Base-by-base conservation (phyloP, 83 land plant genomes). In the Picea abies region DNA sequence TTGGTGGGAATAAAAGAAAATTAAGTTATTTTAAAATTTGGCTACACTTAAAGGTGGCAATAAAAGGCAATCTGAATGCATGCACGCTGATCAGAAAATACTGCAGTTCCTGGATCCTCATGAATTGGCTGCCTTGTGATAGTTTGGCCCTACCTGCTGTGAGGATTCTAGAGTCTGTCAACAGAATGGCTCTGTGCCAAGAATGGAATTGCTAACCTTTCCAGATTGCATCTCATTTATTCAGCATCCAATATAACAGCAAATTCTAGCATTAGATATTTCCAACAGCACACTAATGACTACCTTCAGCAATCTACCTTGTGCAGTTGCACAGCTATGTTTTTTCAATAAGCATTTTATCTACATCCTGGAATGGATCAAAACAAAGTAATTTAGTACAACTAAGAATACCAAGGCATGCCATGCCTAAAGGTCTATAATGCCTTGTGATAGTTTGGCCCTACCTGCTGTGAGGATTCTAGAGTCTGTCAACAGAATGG, bases 181-280 rank as follows among this genome's bases (percentile, higher is more conserved):
- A 8, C 41, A 72, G 7, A 17, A 37, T 19, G 3, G 52, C 76
- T 47, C 26, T 65, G 29, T 72, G 8, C 76, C 6, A 19, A 20
- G 23, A 44, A 37, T 72, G 52, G 25, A 41, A 16, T 39, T 41
- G 8, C 20, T 72, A 39, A 47, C 76, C 25, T 72, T 72, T 44
- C 19, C 41, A 69, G 11, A 35, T 32, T 72, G 44, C 44, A 37
- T 71, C 9, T 72, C 76, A 72, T 44, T 39, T 69, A 69, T 4
- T 29, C 73, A 69, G 32, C 39, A 15, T 32, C 19, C 16, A 35
- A 32, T 37, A 69, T 69, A 32, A 26, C 15, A 14, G 17, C 39
- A 69, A 32, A 69, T 69, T 69, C 35, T 69, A 69, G 44, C 71
- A 32, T 37, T 32, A 32, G 37, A 29, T 69, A 69, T 69, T 69